These are phyloP conservation scores for Diospyros kaki DNA, from an alignment of 148 eudicot genomes.

Conservation along the genomic window DNA sequence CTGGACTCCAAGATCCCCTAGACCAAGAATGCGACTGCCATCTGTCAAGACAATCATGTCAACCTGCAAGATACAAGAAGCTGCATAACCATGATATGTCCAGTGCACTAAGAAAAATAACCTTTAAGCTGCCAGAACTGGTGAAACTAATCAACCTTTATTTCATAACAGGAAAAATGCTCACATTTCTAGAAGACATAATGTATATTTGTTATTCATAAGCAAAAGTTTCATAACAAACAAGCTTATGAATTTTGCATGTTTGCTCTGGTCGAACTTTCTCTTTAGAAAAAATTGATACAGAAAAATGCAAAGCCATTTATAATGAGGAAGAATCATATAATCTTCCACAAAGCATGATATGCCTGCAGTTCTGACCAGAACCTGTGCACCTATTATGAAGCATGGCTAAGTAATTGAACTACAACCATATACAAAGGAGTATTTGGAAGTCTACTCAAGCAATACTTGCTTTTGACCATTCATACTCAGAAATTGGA, in stretches of 20 bases:
- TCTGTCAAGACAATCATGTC: constrained; percentile 99
- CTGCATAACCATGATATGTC: not conserved
- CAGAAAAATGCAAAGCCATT: not conserved
- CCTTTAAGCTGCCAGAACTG: not conserved
- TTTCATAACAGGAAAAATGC: not conserved
- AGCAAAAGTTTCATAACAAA: not conserved
- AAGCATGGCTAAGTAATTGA: no score
- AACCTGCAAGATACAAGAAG: constrained; percentile 48
- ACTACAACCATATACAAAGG: no score
- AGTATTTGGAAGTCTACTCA: no score
- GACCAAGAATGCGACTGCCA: constrained; percentile 98
- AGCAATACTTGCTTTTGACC: no score
- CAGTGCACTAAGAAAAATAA: not conserved
- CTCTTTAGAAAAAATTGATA: not conserved
- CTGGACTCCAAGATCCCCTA: constrained; percentile 98
- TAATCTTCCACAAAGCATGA: no score
- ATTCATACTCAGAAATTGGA: no score
- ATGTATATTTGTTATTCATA: not conserved
- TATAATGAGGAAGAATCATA: no score
- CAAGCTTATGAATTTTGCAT: not conserved
- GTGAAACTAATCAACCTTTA: not conserved
- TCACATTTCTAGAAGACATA: no score
- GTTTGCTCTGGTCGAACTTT: not conserved
- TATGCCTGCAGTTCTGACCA: no score
- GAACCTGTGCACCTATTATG: no score